A percentile compares a stretch with the other conserved stretches of the same genome.
phyloP scores from a whole-genome alignment of 2,329 filamentous ascomycete species.

The Penicillium sp. region DNA sequence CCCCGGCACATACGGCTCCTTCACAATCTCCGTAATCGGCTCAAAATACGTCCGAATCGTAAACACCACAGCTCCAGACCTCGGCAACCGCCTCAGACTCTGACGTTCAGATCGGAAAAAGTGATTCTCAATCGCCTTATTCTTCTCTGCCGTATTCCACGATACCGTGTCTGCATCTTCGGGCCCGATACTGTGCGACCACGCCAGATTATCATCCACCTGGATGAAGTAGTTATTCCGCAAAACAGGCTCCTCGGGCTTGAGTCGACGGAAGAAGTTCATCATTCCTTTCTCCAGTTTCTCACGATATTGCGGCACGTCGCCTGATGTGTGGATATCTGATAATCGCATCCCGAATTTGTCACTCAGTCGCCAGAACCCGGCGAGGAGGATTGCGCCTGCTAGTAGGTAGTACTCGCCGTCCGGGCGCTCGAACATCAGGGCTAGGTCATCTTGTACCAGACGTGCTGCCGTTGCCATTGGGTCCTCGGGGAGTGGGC shows the following conservation, averaged over 20 bases:
- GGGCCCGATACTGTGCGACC: slow-evolving; percentile 69
- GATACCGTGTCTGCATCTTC: slow-evolving; percentile 63
- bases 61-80: slow-evolving; percentile 59
- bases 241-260: slow-evolving; percentile 61
- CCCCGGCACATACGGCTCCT: slow-evolving; percentile 73
- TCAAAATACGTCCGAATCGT: slow-evolving; percentile 78
- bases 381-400: slow-evolving; percentile 68
- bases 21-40: slow-evolving; percentile 61
- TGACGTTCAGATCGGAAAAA: slow-evolving; percentile 74
- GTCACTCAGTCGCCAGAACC: slow-evolving; percentile 78
- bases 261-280: slow-evolving; percentile 71
- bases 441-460: slow-evolving; percentile 74
- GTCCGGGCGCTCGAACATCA: slow-evolving; percentile 73
- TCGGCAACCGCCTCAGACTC: slow-evolving; percentile 59
- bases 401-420: slow-evolving; percentile 78
- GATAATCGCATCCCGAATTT: slow-evolving; percentile 75
- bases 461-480: slow-evolving; percentile 70
- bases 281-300: slow-evolving; percentile 74
- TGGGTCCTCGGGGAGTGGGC: slow-evolving; percentile 68
- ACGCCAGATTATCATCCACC: slow-evolving; percentile 71
- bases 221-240: slow-evolving; percentile 87
- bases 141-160: slow-evolving; percentile 73
- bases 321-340: slow-evolving; percentile 72
- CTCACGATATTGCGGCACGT: slow-evolving; percentile 67
- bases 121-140: slow-evolving; percentile 67